Percentiles rank a stretch among this genome's conserved stretches.
Conservation (phyloP, 139 green algal species). For the Picochlorum sp. region DNA sequence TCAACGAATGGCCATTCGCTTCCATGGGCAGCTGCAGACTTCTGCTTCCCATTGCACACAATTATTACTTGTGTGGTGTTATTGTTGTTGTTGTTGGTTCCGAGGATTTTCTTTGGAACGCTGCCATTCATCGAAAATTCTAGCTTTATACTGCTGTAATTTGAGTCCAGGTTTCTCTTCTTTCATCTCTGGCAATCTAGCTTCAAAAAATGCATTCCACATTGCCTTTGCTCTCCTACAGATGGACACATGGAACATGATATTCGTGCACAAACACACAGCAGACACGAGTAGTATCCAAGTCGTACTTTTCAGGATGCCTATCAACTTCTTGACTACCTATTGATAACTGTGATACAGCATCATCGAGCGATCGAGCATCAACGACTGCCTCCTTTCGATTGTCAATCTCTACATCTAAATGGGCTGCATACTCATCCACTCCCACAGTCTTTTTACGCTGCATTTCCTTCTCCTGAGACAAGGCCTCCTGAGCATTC, state of each 20-base stretch:
- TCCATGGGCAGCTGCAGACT: too few relatives aligned
- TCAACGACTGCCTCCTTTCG: constrained; percentile 30
- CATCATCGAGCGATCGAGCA: constrained; percentile 40
- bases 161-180: constrained; percentile 68
- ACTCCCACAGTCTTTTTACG: background rate
- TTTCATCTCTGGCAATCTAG: constrained; percentile 45
- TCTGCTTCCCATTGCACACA: too few relatives aligned
- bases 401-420: constrained; percentile 27
- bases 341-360: constrained; percentile 47
- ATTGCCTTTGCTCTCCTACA: constrained; percentile 57
- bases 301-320: constrained; percentile 60
- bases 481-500: background rate
- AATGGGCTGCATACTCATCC: constrained; percentile 9
- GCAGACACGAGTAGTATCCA: background rate
- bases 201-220: constrained; percentile 54
- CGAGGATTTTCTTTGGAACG: background rate
- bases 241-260: background rate
- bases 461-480: background rate
- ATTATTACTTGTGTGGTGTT: too few relatives aligned
- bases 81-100: too few relatives aligned
- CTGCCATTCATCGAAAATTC: constrained; percentile 60
- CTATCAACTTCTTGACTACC: constrained; percentile 36
- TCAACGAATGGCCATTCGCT: too few relatives aligned
- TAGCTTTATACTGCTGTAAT: constrained; percentile 51
- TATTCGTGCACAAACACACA: background rate